A percentile compares a stretch with the other conserved stretches of the same genome.
phyloP scores from a whole-genome alignment of 352 stramenopile genomes.

The Phytophthora foliorum region DNA sequence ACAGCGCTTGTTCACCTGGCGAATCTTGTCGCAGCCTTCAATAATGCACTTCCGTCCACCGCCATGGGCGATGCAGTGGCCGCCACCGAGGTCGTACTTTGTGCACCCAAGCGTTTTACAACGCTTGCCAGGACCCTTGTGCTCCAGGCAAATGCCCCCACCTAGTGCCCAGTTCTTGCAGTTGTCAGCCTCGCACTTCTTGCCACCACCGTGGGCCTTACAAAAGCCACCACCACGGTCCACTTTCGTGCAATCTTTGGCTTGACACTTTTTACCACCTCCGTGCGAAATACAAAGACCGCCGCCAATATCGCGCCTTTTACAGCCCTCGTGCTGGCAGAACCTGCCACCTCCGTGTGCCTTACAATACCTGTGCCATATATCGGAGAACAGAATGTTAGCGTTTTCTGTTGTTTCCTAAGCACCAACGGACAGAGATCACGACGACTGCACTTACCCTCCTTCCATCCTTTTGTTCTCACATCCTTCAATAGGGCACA shows the following conservation, averaged over 20 bases:
- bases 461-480: conserved; percentile 90
- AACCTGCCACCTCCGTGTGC: conserved; percentile 84
- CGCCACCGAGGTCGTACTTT: conserved; percentile 85
- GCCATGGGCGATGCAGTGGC: conserved; percentile 88
- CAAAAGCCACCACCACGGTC: conserved; percentile 85
- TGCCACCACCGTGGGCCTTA: conserved; percentile 87
- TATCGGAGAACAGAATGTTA: neutral
- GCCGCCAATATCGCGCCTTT: conserved; percentile 88
- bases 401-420: neutral
- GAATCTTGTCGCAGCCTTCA: conserved; percentile 88
- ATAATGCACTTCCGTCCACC: conserved; percentile 86
- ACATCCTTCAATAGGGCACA: conserved; percentile 80
- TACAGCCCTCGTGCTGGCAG: conserved; percentile 77
- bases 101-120: conserved; percentile 84
- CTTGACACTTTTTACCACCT: conserved; percentile 86
- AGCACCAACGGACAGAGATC: neutral
- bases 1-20: conserved; percentile 88
- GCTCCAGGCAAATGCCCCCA: conserved; percentile 76
- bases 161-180: conserved; percentile 88
- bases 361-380: conserved; percentile 76
- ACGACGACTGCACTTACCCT: conserved; percentile 41
- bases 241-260: conserved; percentile 78
- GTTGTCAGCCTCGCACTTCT: conserved; percentile 80
- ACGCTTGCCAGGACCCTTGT: conserved; percentile 83
- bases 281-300: conserved; percentile 89